Percentiles rank a stretch among this genome's conserved stretches.
These are phyloP conservation scores for Inga leiocalycina DNA, from an alignment of 306 rosid genomes.

Conservation along the genomic window DNA sequence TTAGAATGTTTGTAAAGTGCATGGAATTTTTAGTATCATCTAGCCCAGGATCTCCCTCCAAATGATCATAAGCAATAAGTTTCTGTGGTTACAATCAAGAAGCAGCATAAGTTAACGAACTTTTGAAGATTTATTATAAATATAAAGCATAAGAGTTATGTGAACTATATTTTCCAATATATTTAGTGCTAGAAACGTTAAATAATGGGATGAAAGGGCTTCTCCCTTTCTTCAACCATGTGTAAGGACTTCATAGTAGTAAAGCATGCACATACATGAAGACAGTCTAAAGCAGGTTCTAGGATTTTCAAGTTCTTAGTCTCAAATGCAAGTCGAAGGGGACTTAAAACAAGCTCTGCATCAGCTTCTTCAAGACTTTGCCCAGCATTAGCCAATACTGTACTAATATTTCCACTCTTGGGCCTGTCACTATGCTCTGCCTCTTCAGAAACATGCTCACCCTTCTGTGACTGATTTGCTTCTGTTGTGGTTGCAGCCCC, in stretches of 20 bases:
- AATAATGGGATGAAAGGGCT: not conserved
- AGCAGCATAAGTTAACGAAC: constrained; percentile 30
- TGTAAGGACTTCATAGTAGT: not conserved
- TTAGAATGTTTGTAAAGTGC: constrained; percentile 72
- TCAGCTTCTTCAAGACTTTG: constrained; percentile 74
- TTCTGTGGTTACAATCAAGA: constrained; percentile 58
- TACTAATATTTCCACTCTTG: constrained; percentile 48
- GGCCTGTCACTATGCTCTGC: constrained; percentile 45
- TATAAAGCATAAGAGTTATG: constrained; percentile 27
- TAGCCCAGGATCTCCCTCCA: constrained; percentile 98
- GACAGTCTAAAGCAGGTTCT: constrained; percentile 95
- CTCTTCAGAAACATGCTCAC: constrained; percentile 38
- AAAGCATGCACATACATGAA: constrained; percentile 71
- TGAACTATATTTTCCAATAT: not conserved
- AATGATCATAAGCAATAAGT: constrained; percentile 97
- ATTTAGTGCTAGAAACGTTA: constrained; percentile 6
- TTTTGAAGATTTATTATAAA: not conserved
- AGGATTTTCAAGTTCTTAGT: constrained; percentile 86
- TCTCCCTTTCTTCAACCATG: not conserved
- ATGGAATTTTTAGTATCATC: constrained; percentile 77
- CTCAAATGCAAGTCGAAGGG: constrained; percentile 89
- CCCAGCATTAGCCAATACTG: constrained; percentile 74
- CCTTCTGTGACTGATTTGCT: constrained; percentile 49
- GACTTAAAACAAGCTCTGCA: constrained; percentile 87
- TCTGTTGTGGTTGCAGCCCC: constrained; percentile 52